Percentiles rank a stretch among this genome's conserved stretches.
These are phyloP conservation scores for Kazachstania taianensis DNA, from an alignment of 805 yeast species.

Conservation along the genomic window DNA sequence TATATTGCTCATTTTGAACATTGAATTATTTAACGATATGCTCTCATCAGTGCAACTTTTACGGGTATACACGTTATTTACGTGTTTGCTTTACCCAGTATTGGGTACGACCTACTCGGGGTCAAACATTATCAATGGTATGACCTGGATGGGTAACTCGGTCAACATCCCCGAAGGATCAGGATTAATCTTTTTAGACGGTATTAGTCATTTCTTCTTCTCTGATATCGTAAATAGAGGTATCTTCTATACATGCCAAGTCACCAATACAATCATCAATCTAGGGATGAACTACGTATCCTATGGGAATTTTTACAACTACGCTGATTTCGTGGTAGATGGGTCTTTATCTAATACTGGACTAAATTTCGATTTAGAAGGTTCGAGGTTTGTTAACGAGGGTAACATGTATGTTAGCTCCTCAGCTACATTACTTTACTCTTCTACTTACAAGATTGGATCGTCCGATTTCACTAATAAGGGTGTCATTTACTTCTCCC, in stretches of 20 bases:
- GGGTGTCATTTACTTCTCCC: not conserved
- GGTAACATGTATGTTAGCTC: not conserved
- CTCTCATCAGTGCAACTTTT: too few species aligned
- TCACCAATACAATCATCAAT: not conserved
- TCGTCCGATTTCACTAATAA: not conserved
- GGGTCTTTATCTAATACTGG: slow-evolving; percentile 4
- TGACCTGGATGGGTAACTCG: not conserved
- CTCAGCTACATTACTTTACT: not conserved
- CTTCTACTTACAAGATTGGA: not conserved
- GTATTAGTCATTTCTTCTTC: not conserved
- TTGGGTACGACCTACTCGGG: not conserved
- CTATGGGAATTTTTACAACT: slow-evolving; percentile 2
- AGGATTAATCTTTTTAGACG: not conserved
- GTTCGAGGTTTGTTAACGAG: slow-evolving; percentile 2
- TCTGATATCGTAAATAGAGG: not conserved
- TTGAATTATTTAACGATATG: too few species aligned
- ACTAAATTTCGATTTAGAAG: not conserved
- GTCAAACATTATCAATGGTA: not conserved
- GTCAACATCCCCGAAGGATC: not conserved
- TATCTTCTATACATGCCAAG: not conserved
- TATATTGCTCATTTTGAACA: too few species aligned
- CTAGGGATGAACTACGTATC: slow-evolving; percentile 1
- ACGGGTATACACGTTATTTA: too few species aligned
- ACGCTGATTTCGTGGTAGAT: slow-evolving; percentile 5
- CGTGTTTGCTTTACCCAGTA: too few species aligned